Evolutionary conservation across 495 filamentous ascomycete species (phyloP).

Genomic region (Penicillium subrubescens): DNA sequence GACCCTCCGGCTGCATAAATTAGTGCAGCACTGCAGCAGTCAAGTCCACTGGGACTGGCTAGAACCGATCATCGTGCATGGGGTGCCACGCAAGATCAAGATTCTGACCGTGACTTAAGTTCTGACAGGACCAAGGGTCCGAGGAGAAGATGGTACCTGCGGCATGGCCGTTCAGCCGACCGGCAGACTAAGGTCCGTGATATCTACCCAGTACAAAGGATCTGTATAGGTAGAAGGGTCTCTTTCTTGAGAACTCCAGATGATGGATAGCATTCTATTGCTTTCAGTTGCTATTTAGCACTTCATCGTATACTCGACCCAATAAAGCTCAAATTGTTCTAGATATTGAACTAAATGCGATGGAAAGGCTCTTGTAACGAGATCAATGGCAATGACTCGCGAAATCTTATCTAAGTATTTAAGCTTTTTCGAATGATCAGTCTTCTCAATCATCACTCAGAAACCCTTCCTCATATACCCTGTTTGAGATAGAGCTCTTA

Average conservation of each 20-base stretch:
- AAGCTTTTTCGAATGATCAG: too few species aligned
- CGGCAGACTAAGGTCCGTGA: neutral
- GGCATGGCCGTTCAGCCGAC: constrained; percentile 5
- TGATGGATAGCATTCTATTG: neutral
- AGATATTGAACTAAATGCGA: too few species aligned
- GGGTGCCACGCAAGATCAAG: constrained; percentile 17
- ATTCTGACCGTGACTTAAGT: constrained; percentile 13
- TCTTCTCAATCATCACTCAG: too few species aligned
- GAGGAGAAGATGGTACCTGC: constrained; percentile 6
- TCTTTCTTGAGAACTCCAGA: neutral
- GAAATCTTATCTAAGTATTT: too few species aligned
- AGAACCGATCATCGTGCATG: constrained; percentile 10
- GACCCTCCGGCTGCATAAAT: constrained; percentile 4
- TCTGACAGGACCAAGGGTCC: constrained; percentile 12
- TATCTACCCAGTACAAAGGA: neutral
- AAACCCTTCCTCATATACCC: too few species aligned
- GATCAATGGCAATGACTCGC: too few species aligned
- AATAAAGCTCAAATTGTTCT: neutral
- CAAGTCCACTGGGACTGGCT: neutral
- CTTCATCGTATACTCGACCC: neutral
- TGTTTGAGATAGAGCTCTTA: too few species aligned
- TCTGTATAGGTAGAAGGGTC: neutral
- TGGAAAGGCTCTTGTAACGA: too few species aligned
- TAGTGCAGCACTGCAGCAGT: neutral
- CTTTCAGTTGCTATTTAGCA: neutral